A percentile compares a stretch with the other conserved stretches of the same genome.
Conservation (phyloP, 768 basidiomycete genomes). For the Phanerodontia chrysosporium region DNA sequence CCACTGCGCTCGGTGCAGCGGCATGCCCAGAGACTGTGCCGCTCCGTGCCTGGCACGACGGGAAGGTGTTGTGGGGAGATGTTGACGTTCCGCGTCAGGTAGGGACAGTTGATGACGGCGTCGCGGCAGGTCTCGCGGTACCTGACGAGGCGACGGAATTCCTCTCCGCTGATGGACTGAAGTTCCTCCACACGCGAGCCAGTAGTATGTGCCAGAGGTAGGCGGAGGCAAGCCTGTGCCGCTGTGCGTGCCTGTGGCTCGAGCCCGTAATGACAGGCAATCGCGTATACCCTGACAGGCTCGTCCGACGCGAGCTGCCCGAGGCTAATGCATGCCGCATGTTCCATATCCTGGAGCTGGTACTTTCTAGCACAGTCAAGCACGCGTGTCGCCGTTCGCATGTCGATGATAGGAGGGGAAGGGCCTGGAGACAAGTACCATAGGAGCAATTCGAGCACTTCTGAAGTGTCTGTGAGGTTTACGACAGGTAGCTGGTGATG, state of each 20-base stretch:
- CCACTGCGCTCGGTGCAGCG: not conserved
- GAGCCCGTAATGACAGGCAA: slow-evolving; percentile 47
- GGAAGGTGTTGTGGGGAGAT: not conserved
- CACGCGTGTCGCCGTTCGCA: not conserved
- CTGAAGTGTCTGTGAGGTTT: slow-evolving; percentile 1
- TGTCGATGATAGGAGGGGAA: not conserved
- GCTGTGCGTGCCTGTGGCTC: slow-evolving; percentile 45
- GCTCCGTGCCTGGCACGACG: not conserved
- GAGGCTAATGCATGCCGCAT: not conserved
- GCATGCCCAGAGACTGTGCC: not conserved
- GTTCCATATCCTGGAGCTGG: slow-evolving; percentile 6
- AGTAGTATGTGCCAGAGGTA: not conserved
- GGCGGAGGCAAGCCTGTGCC: slow-evolving; percentile 32
- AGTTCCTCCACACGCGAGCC: not conserved
- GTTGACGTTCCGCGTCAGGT: too few relatives aligned
- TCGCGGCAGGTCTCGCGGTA: not conserved
- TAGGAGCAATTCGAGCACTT: slow-evolving; percentile 6
- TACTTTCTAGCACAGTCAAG: slow-evolving; percentile 7
- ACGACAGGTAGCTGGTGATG: too few relatives aligned
- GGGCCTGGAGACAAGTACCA: not conserved
- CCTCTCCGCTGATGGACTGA: not conserved
- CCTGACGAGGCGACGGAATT: not conserved
- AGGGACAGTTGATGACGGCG: not conserved
- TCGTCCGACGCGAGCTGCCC: not conserved
- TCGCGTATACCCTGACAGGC: slow-evolving; percentile 9